A percentile compares a stretch with the other conserved stretches of the same genome.
Evolutionary conservation across 163 green algal species (phyloP).

Genomic region (Volvox carteri): DNA sequence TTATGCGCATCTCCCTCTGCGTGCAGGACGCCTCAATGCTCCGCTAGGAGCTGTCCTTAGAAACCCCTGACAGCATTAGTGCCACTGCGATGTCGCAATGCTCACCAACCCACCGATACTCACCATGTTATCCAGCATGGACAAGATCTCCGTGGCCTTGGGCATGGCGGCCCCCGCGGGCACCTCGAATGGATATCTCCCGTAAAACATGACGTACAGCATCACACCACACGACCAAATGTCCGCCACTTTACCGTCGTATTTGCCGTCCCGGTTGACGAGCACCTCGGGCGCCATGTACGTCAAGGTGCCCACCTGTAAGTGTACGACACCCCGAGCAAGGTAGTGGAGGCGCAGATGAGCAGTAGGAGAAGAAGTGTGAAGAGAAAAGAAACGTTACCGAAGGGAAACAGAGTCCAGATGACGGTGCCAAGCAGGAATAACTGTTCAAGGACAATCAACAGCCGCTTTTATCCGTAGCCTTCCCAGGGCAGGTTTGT

Average conservation of each 20-base stretch:
- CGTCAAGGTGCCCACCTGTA: slow-evolving; percentile 85
- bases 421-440: too few relatives aligned
- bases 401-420: too few relatives aligned
- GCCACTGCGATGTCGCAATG: too few relatives aligned
- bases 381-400: too few relatives aligned
- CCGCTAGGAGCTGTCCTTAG: too few relatives aligned
- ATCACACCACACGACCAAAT: slow-evolving; percentile 89
- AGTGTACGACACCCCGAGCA: neutral
- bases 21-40: too few relatives aligned
- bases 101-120: too few relatives aligned
- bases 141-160: slow-evolving; percentile 66
- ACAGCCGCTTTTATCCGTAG: too few relatives aligned
- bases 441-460: too few relatives aligned
- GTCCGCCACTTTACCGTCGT: slow-evolving; percentile 82
- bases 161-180: slow-evolving; percentile 55
- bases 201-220: slow-evolving; percentile 91
- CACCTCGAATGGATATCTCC: slow-evolving; percentile 70
- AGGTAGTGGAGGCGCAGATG: neutral
- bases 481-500: too few relatives aligned
- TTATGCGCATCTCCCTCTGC: too few relatives aligned
- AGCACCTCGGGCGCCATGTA: slow-evolving; percentile 90
- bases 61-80: too few relatives aligned
- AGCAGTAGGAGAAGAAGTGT: neutral
- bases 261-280: slow-evolving; percentile 66
- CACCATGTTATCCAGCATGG: slow-evolving; percentile 72